Evolutionary conservation across 768 basidiomycete species (phyloP).

Genomic region (Suillus hirtellus): DNA sequence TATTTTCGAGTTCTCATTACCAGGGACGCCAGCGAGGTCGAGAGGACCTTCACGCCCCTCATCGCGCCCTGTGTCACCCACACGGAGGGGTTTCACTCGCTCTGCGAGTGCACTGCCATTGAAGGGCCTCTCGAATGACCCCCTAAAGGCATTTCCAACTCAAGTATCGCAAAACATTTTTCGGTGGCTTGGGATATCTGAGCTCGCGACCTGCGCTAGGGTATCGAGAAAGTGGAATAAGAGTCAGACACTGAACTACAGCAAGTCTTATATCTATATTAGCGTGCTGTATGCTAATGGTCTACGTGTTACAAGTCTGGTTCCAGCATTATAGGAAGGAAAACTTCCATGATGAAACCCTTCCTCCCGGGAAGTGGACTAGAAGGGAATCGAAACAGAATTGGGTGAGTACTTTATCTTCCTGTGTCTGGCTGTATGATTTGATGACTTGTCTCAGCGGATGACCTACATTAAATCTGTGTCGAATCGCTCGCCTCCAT

Average conservation of each 20-base stretch:
- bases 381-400: constrained; percentile 92
- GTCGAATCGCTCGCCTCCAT: constrained; percentile 40
- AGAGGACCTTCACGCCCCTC: constrained; percentile 49
- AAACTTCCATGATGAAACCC: constrained; percentile 76
- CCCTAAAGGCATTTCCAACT: constrained; percentile 72
- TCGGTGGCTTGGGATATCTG: constrained; percentile 53
- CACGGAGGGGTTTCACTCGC: constrained; percentile 22
- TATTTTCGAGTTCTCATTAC: constrained; percentile 55
- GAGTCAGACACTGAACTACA: constrained; percentile 90
- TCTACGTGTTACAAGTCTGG: constrained; percentile 63
- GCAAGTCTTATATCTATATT: constrained; percentile 39
- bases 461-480: constrained; percentile 44
- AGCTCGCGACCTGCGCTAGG: constrained; percentile 75
- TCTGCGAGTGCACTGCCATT: constrained; percentile 22
- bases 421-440: constrained; percentile 8
- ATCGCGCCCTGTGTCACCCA: constrained; percentile 35
- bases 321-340: constrained; percentile 90
- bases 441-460: constrained; percentile 43
- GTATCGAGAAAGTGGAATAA: constrained; percentile 87
- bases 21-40: constrained; percentile 68
- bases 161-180: constrained; percentile 83
- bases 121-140: constrained; percentile 44
- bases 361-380: constrained; percentile 87
- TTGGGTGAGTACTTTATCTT: constrained; percentile 57
- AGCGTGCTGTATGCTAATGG: not conserved